Conservation (phyloP, 2,329 filamentous ascomycete genomes). For the Allantophomopsis lycopodina region DNA sequence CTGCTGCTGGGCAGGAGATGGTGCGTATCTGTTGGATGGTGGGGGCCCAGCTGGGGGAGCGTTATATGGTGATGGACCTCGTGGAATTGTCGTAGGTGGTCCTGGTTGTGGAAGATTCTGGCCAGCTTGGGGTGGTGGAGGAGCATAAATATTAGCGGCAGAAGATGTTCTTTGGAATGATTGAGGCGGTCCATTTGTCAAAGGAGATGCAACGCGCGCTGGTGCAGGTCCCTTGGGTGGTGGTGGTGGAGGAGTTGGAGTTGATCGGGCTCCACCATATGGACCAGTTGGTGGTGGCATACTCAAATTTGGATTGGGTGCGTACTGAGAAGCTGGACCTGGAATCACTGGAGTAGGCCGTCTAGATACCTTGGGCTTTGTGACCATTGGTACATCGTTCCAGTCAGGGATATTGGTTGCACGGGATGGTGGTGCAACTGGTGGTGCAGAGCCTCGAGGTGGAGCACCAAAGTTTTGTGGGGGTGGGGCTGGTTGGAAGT, state of each 20-base stretch:
- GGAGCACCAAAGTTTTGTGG: conserved; percentile 32
- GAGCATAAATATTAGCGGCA: conserved; percentile 50
- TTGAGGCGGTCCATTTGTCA: conserved; percentile 37
- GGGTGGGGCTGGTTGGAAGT: conserved; percentile 17
- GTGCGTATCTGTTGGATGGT: conserved; percentile 65
- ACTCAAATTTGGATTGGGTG: conserved; percentile 42
- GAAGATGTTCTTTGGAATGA: conserved; percentile 37
- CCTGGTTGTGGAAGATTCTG: conserved; percentile 17
- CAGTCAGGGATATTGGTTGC: conserved; percentile 65
- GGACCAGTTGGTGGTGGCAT: conserved; percentile 44
- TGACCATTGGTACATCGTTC: conserved; percentile 89
- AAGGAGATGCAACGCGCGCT: conserved; percentile 60
- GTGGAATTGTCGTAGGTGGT: conserved; percentile 45
- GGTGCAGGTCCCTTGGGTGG: conserved; percentile 69
- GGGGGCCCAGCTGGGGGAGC: conserved; percentile 57
- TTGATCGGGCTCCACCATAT: conserved; percentile 42
- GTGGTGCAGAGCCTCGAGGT: conserved; percentile 53
- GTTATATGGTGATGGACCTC: conserved; percentile 78
- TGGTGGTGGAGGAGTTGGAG: conserved; percentile 62
- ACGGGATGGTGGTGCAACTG: conserved; percentile 55
- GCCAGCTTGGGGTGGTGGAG: conserved; percentile 28
- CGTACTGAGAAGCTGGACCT: conserved; percentile 40
- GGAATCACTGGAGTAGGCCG: conserved; percentile 56
- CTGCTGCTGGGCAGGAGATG: conserved; percentile 43
- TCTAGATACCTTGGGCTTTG: conserved; percentile 51